Conservation (phyloP, 2,329 filamentous ascomycete species). For the Cladosporium sp. region DNA sequence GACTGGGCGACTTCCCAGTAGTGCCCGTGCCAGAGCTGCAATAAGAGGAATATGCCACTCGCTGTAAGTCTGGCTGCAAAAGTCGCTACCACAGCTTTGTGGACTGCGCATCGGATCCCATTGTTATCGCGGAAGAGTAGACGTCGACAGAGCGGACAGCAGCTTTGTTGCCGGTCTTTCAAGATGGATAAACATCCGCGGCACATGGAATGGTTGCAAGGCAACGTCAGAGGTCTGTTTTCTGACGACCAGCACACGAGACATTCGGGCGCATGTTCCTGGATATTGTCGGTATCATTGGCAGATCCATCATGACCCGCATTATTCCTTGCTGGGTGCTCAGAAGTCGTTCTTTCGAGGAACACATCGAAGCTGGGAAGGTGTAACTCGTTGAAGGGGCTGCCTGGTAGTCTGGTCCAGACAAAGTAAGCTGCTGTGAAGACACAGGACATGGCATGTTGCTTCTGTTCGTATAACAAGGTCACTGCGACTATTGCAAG, state of each 20-base stretch:
- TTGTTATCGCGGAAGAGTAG: not conserved
- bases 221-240: not conserved
- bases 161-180: not conserved
- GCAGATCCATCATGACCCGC: not conserved
- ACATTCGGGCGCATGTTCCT: not conserved
- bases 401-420: not conserved
- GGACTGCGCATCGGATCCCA: not conserved
- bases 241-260: not conserved
- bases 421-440: not conserved
- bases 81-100: not conserved
- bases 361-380: not conserved
- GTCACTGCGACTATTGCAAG: not conserved
- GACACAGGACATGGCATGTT: not conserved
- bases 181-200: not conserved
- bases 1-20: not conserved
- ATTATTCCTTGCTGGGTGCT: not conserved
- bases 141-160: not conserved
- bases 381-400: not conserved
- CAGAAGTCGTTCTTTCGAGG: not conserved
- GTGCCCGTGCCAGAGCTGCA: constrained; percentile 2
- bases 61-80: not conserved
- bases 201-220: not conserved
- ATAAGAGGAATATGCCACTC: not conserved
- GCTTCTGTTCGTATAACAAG: not conserved
- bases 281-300: not conserved